phyloP scores from a whole-genome alignment of 2,329 filamentous ascomycete species.

The Trichoderma asperellum region DNA sequence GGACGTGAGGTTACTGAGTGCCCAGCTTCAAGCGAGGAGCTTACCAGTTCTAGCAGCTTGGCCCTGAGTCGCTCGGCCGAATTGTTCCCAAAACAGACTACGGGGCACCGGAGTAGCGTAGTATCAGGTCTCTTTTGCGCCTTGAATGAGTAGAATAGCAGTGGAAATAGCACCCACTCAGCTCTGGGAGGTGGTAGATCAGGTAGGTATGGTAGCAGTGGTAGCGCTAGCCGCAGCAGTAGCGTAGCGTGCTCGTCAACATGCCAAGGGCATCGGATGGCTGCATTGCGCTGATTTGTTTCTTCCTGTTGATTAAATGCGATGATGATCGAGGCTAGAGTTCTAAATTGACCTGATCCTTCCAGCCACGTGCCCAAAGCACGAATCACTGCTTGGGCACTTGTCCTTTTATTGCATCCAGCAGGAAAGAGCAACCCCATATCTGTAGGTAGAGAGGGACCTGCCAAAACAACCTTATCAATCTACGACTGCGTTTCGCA shows the following conservation, averaged over 20 bases:
- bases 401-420: background rate
- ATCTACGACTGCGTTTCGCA: background rate
- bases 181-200: slow-evolving; percentile 15
- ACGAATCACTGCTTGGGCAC: background rate
- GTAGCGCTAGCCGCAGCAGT: background rate
- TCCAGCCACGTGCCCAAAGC: slow-evolving; percentile 12
- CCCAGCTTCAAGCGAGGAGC: slow-evolving; percentile 10
- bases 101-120: background rate
- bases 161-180: background rate
- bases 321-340: background rate
- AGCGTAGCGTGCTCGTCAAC: background rate
- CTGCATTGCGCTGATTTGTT: slow-evolving; percentile 7
- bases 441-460: background rate
- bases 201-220: background rate
- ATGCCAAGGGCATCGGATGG: background rate
- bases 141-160: background rate
- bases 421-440: slow-evolving; percentile 6
- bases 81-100: background rate
- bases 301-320: background rate
- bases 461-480: slow-evolving; percentile 5
- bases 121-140: background rate
- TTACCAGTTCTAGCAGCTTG: background rate
- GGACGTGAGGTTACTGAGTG: slow-evolving; percentile 12
- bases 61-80: background rate
- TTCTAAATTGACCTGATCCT: background rate